Conservation (phyloP, 306 rosid genomes). For the Sindora glabra region DNA sequence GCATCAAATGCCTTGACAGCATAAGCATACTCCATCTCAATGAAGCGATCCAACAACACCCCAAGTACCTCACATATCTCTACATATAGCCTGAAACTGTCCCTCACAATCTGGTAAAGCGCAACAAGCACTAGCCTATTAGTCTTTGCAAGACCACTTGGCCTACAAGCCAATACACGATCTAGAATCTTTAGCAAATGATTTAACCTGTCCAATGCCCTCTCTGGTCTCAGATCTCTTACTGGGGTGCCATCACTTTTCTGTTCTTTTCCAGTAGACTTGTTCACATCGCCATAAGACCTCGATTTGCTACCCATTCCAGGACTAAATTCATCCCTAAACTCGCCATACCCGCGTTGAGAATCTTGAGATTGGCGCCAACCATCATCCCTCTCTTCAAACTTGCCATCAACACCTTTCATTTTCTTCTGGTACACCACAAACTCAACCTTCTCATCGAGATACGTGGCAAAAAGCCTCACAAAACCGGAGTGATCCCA, state of each 20-base stretch:
- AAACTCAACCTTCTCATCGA: constrained; percentile 65
- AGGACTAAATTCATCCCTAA: constrained; percentile 25
- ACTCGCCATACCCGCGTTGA: constrained; percentile 20
- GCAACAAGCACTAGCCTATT: constrained; percentile 59
- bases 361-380: constrained; percentile 6
- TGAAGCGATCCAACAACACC: constrained; percentile 61
- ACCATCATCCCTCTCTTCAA: constrained; percentile 13
- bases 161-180: constrained; percentile 62
- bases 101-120: constrained; percentile 58
- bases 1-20: constrained; percentile 57
- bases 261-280: constrained; percentile 25
- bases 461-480: constrained; percentile 59
- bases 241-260: constrained; percentile 38
- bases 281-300: constrained; percentile 35
- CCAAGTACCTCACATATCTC: constrained; percentile 72
- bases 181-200: constrained; percentile 55
- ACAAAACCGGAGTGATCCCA: constrained; percentile 75
- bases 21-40: constrained; percentile 65
- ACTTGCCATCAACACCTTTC: constrained; percentile 18
- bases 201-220: constrained; percentile 52
- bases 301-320: constrained; percentile 29
- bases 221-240: constrained; percentile 59
- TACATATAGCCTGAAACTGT: constrained; percentile 52
- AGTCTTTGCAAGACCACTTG: constrained; percentile 55
- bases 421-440: constrained; percentile 41